Evolutionary conservation across 805 yeast genomes (phyloP).

Genomic region (Wickerhamomyces queroliae): DNA sequence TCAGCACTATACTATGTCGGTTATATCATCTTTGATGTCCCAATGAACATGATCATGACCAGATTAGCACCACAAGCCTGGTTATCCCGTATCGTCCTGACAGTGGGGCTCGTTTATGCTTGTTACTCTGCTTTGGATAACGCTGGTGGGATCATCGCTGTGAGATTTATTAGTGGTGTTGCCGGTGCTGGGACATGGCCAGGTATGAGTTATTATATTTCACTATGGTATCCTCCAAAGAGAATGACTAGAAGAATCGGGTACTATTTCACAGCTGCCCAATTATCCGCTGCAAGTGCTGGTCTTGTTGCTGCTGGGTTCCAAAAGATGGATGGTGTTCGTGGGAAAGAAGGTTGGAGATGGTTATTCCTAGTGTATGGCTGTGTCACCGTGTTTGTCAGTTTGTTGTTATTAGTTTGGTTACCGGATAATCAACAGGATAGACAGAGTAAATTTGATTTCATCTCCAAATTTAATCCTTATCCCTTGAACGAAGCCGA

Average conservation of each 20-base stretch:
- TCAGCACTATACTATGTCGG: conserved; percentile 81
- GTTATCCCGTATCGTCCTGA: conserved; percentile 70
- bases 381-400: conserved; percentile 55
- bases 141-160: conserved; percentile 58
- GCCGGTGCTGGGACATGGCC: conserved; percentile 92
- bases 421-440: conserved; percentile 52
- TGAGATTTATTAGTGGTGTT: conserved; percentile 66
- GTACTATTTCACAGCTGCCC: conserved; percentile 88
- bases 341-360: conserved; percentile 78
- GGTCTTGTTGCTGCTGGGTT: conserved; percentile 86
- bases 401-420: conserved; percentile 71
- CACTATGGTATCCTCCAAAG: conserved; percentile 80
- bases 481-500: conserved; percentile 52
- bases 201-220: conserved; percentile 77
- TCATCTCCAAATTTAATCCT: conserved; percentile 15
- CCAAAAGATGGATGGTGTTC: conserved; percentile 69
- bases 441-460: conserved; percentile 7
- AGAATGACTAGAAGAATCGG: conserved; percentile 77
- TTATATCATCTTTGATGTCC: conserved; percentile 77
- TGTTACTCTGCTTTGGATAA: conserved; percentile 62
- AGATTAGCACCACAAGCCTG: conserved; percentile 77
- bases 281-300: conserved; percentile 83
- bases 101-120: conserved; percentile 72
- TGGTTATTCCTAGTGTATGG: conserved; percentile 85
- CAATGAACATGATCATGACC: conserved; percentile 86